Conservation (phyloP, 768 basidiomycete species). For the Leucogyrophana mollusca region DNA sequence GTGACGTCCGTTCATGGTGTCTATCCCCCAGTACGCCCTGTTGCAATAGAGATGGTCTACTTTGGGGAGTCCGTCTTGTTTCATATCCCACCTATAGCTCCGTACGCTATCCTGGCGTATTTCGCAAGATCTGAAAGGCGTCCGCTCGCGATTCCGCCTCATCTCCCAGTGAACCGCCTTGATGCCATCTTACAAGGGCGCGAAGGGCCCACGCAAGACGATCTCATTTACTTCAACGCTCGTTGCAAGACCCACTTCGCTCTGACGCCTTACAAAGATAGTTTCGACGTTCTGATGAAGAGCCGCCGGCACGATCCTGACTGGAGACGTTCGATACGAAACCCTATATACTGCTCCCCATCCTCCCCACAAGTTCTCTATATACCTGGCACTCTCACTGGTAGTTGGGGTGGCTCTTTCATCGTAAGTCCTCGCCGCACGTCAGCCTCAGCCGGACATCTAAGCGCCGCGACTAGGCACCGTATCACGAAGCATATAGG, state of each 20-base stretch:
- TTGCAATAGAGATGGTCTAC: slow-evolving; percentile 34
- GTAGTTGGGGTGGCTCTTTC: slow-evolving; percentile 49
- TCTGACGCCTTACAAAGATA: slow-evolving; percentile 15
- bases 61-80: slow-evolving; percentile 39
- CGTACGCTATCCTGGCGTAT: slow-evolving; percentile 48
- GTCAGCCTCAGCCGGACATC: not conserved
- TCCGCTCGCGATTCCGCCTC: slow-evolving; percentile 36
- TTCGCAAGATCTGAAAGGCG: slow-evolving; percentile 41
- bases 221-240: slow-evolving; percentile 41
- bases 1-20: slow-evolving; percentile 18
- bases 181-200: slow-evolving; percentile 29
- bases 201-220: slow-evolving; percentile 45
- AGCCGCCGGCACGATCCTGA: slow-evolving; percentile 32
- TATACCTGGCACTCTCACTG: slow-evolving; percentile 42
- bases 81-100: slow-evolving; percentile 40
- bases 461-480: slow-evolving; percentile 29
- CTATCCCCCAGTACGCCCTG: slow-evolving; percentile 30
- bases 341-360: slow-evolving; percentile 1
- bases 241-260: slow-evolving; percentile 43
- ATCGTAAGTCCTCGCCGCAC: slow-evolving; percentile 33
- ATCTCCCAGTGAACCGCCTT: slow-evolving; percentile 36
- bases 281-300: slow-evolving; percentile 18
- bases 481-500: slow-evolving; percentile 36
- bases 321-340: slow-evolving; percentile 21
- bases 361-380: slow-evolving; percentile 27